Percentiles rank a stretch among this genome's conserved stretches.
Conservation (phyloP, 2,329 filamentous ascomycete species). For the Exophiala sp. region DNA sequence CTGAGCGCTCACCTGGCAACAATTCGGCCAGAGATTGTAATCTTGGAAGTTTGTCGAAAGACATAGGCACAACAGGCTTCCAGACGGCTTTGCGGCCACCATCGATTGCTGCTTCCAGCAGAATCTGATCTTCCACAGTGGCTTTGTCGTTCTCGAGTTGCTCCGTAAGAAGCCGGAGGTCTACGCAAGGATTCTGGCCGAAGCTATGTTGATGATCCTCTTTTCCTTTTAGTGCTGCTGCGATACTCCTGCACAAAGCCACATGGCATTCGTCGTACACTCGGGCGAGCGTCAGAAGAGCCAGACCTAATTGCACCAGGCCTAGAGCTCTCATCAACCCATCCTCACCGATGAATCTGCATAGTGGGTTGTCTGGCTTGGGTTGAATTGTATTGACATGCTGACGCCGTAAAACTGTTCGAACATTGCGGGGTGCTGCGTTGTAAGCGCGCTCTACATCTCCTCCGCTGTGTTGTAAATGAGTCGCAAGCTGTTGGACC, state of each 20-base stretch:
- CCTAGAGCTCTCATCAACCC: conserved; percentile 13
- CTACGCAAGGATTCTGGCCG: conserved; percentile 12
- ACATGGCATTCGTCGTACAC: conserved; percentile 25
- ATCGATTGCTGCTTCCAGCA: conserved; percentile 8
- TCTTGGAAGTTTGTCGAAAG: conserved; percentile 19
- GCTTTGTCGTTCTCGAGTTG: conserved; percentile 3
- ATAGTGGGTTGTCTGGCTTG: conserved; percentile 14
- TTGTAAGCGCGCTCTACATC: conserved; percentile 15
- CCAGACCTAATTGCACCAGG: conserved; percentile 3
- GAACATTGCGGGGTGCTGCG: conserved; percentile 17
- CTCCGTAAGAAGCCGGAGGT: conserved; percentile 14
- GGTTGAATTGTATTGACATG: conserved; percentile 11
- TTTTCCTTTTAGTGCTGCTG: conserved; percentile 7
- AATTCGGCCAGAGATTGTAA: conserved; percentile 14
- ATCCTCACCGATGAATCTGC: conserved; percentile 13
- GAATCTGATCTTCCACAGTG: conserved; percentile 14
- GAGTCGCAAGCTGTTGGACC: conserved; percentile 9
- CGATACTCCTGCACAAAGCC: conserved; percentile 13
- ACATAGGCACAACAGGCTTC: conserved; percentile 17
- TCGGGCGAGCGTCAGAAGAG: conserved; percentile 22
- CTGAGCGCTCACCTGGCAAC: conserved; percentile 20
- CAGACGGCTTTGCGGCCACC: conserved; percentile 4
- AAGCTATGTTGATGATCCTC: conserved; percentile 11
- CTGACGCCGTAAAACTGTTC: conserved; percentile 19
- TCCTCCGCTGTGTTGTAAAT: conserved; percentile 4